phyloP scores from a whole-genome alignment of 768 basidiomycete species.

The Tulasnella sp. region DNA sequence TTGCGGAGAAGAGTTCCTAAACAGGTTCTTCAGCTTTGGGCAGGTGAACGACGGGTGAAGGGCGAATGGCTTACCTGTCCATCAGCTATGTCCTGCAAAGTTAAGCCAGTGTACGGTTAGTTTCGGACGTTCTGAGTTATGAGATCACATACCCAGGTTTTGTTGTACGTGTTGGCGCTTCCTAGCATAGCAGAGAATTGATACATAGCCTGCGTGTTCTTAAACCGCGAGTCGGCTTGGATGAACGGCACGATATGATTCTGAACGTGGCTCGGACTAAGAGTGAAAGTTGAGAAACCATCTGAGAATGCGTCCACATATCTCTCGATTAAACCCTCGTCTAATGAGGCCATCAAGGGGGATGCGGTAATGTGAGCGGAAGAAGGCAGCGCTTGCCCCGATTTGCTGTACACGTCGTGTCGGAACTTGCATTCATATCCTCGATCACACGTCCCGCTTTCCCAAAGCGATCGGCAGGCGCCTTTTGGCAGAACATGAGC shows the following conservation, averaged over 20 bases:
- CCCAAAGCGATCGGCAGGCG: constrained; percentile 55
- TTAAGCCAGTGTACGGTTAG: constrained; percentile 44
- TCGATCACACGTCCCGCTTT: constrained; percentile 50
- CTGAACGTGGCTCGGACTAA: constrained; percentile 56
- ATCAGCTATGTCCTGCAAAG: constrained; percentile 47
- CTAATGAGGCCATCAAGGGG: not conserved
- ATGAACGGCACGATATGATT: constrained; percentile 52
- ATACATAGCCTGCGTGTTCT: constrained; percentile 50
- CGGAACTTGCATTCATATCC: constrained; percentile 53
- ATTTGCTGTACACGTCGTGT: constrained; percentile 45
- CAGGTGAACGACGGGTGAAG: constrained; percentile 5
- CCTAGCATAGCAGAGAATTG: constrained; percentile 46
- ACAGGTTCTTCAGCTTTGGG: constrained; percentile 22
- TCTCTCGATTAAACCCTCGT: not conserved
- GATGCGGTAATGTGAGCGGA: constrained; percentile 15
- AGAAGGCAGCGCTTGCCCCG: not conserved
- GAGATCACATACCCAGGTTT: constrained; percentile 40
- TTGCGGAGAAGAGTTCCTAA: constrained; percentile 49
- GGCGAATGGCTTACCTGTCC: constrained; percentile 51
- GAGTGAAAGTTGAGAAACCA: not conserved
- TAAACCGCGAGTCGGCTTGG: constrained; percentile 52
- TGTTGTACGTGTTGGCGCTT: constrained; percentile 38
- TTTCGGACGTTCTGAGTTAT: constrained; percentile 35
- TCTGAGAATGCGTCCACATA: not conserved
- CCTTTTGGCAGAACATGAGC: too few species aligned